Evolutionary conservation across 768 basidiomycete species (phyloP).

Genomic region (Kwoniella botswanensis): DNA sequence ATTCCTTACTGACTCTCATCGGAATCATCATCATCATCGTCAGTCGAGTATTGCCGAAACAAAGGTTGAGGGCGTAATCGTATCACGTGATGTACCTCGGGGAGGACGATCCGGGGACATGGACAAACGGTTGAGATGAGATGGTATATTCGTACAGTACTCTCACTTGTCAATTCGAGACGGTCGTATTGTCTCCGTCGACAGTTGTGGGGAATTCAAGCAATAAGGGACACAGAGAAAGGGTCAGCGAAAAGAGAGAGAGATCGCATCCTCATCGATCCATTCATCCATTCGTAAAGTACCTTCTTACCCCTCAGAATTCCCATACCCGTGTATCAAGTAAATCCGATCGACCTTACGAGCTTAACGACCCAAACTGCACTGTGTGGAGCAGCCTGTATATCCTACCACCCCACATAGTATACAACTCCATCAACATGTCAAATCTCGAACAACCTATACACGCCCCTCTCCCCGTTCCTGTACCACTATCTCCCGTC

Average conservation of each 20-base stretch:
- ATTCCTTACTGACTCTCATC: too few species aligned
- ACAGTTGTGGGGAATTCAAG: too few species aligned
- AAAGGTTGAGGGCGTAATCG: neutral
- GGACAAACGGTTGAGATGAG: neutral
- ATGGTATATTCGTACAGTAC: neutral
- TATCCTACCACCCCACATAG: neutral
- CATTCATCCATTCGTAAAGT: too few species aligned
- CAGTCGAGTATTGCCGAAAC: neutral
- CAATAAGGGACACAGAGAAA: too few species aligned
- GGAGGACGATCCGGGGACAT: neutral
- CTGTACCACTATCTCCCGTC: constrained; percentile 25
- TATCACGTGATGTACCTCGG: neutral
- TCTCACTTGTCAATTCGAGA: too few species aligned
- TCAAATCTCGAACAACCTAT: neutral
- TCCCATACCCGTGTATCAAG: too few species aligned
- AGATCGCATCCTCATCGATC: too few species aligned
- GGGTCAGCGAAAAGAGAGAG: too few species aligned
- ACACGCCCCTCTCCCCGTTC: constrained; percentile 2
- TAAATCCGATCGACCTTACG: neutral
- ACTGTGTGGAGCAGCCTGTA: neutral
- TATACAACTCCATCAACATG: neutral
- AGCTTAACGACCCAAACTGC: neutral
- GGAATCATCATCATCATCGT: neutral
- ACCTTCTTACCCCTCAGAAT: too few species aligned
- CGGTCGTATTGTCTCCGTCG: too few species aligned